A percentile compares a stretch with the other conserved stretches of the same genome.
Evolutionary conservation across 75 land plant genomes (phyloP).

Genomic region (Picea sitchensis): DNA sequence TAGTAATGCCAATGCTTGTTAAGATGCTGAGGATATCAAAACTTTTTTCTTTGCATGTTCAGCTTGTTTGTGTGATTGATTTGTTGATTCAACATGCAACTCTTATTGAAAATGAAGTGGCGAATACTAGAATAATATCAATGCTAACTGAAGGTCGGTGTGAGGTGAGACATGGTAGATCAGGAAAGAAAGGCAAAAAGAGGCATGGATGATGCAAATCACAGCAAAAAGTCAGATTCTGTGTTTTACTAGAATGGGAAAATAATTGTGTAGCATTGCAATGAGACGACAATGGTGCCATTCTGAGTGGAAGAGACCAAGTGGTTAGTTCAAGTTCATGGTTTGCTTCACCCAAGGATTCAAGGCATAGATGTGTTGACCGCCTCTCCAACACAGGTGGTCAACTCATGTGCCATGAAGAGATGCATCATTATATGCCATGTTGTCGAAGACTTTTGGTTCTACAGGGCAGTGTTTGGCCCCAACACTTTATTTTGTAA

Average conservation of each 20-base stretch:
- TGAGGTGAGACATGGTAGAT: conserved; percentile 57
- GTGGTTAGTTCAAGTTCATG: conserved; percentile 72
- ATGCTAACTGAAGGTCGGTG: conserved; percentile 53
- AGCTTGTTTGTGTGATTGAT: conserved; percentile 74
- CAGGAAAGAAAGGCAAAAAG: conserved; percentile 83
- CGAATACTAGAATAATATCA: conserved; percentile 79
- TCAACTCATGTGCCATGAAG: too few relatives aligned
- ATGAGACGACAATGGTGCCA: conserved; percentile 61
- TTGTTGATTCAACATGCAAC: conserved; percentile 91
- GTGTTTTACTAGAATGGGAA: conserved; percentile 43
- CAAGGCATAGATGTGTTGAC: conserved; percentile 35
- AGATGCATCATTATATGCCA: too few relatives aligned
- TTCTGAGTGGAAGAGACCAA: conserved; percentile 65
- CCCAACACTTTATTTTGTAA: too few relatives aligned
- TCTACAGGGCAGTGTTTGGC: too few relatives aligned
- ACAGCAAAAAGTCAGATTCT: conserved; percentile 44
- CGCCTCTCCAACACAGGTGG: too few relatives aligned
- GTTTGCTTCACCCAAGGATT: conserved; percentile 88
- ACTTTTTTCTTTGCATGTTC: conserved; percentile 57
- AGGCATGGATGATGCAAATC: conserved; percentile 71
- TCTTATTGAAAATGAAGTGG: conserved; percentile 76
- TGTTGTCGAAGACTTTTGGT: too few relatives aligned
- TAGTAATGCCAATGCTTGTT: conserved; percentile 78
- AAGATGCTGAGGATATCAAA: conserved; percentile 83
- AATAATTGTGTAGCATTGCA: conserved; percentile 50